Conservation (phyloP, 2,329 filamentous ascomycete species). For the Zalaria sp. region DNA sequence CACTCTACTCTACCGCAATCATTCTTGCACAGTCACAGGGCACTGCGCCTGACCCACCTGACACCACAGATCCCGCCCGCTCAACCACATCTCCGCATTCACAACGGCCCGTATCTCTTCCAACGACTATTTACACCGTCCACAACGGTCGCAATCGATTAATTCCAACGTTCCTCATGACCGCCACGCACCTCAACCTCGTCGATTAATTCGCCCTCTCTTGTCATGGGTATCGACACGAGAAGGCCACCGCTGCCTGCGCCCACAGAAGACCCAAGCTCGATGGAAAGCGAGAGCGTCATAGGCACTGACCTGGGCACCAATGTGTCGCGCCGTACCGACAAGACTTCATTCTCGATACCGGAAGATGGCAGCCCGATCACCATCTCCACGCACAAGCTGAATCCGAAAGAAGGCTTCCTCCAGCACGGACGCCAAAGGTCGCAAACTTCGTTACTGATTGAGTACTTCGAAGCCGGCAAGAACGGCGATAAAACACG, state of each 20-base stretch:
- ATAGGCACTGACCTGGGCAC: conserved; percentile 42
- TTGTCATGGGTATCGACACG: conserved; percentile 29
- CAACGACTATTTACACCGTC: no score
- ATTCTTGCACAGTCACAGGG: no score
- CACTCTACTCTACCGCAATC: no score
- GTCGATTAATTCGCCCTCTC: no score
- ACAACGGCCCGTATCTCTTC: no score
- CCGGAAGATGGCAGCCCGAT: conserved; percentile 82
- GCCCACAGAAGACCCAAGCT: conserved; percentile 60
- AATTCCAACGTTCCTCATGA: no score
- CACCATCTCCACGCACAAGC: conserved; percentile 72
- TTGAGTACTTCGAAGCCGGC: conserved; percentile 85
- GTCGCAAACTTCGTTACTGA: conserved; percentile 81
- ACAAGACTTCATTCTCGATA: conserved; percentile 62
- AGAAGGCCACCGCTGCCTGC: conserved; percentile 52
- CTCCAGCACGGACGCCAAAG: conserved; percentile 37
- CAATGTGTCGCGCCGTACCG: conserved; percentile 54
- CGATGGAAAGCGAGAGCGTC: conserved; percentile 40
- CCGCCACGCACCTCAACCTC: no score
- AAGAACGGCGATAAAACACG: conserved; percentile 47
- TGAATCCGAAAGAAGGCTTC: conserved; percentile 29
- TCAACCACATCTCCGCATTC: no score
- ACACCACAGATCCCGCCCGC: no score
- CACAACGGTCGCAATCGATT: no score
- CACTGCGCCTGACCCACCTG: no score